These are phyloP conservation scores for Scenedesmus sp. DNA, from an alignment of 163 green algal genomes.

Conservation along the genomic window DNA sequence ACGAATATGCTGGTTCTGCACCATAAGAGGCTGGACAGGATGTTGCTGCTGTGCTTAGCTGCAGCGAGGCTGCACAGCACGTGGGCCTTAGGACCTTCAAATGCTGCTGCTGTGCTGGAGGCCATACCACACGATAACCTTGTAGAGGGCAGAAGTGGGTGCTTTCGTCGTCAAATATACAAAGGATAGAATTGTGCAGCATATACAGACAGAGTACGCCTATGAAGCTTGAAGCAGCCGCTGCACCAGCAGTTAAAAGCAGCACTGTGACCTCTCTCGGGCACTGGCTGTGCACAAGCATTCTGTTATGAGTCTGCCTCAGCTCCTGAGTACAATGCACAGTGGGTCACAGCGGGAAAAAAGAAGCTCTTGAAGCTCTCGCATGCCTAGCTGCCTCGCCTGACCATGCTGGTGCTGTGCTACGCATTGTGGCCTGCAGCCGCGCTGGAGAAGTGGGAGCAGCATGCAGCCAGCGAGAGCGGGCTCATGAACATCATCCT, in stretches of 20 bases:
- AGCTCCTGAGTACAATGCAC: not conserved
- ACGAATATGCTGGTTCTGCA: no score
- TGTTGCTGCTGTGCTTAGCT: slow-evolving; percentile 12
- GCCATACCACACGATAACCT: slow-evolving; percentile 18
- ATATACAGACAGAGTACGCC: not conserved
- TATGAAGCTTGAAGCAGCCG: not conserved
- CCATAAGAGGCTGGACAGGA: not conserved
- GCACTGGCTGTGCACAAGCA: not conserved
- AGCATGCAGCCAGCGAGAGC: slow-evolving; percentile 16
- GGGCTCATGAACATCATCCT: slow-evolving; percentile 34
- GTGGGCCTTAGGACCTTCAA: not conserved
- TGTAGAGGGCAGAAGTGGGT: slow-evolving; percentile 29
- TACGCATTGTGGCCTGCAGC: slow-evolving; percentile 19
- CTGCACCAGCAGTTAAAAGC: not conserved
- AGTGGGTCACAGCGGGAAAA: not conserved
- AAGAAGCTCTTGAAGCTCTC: not conserved
- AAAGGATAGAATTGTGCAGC: not conserved
- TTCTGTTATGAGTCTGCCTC: no score
- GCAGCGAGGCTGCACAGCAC: not conserved
- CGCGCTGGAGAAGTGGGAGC: slow-evolving; percentile 25
- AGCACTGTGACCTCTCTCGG: not conserved
- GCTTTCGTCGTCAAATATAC: not conserved
- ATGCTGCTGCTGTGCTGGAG: slow-evolving; percentile 29
- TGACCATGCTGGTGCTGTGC: not conserved
- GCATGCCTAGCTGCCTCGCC: not conserved